Conservation (phyloP, 176 grass and related monocot species). For the Aegilops umbellulata region DNA sequence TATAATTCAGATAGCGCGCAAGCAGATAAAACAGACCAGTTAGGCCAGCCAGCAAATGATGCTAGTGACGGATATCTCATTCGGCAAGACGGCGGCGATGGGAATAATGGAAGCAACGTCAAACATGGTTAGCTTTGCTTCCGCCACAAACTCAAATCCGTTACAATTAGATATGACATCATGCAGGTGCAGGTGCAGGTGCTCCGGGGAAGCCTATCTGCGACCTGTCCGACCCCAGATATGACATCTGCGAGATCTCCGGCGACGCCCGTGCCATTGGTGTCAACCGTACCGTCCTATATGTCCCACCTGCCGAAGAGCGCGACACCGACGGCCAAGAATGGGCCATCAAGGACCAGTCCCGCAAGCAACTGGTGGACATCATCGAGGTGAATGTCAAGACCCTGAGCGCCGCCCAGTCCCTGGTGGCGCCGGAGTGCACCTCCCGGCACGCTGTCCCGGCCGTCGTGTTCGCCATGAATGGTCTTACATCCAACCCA, state of each 20-base stretch:
- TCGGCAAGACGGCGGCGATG: background rate
- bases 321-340: background rate
- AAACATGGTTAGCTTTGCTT: background rate
- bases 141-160: too few relatives aligned
- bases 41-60: background rate
- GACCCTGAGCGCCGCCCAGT: conserved; percentile 30
- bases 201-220: conserved; percentile 49
- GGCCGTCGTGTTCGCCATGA: conserved; percentile 60
- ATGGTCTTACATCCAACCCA: conserved; percentile 59
- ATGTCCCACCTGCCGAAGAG: conserved; percentile 21
- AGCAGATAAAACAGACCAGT: background rate
- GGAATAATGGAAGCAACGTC: background rate
- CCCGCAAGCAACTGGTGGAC: conserved; percentile 49
- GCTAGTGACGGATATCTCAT: conserved; percentile 25
- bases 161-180: too few relatives aligned
- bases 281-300: conserved; percentile 44
- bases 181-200: too few relatives aligned
- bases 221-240: conserved; percentile 54
- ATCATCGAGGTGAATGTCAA: conserved; percentile 46
- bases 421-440: conserved; percentile 44
- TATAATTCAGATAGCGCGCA: background rate
- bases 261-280: conserved; percentile 59
- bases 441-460: conserved; percentile 39
- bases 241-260: conserved; percentile 49
- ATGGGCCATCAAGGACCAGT: conserved; percentile 66